phyloP scores from a whole-genome alignment of 768 basidiomycete genomes.

The Trametes elegans region DNA sequence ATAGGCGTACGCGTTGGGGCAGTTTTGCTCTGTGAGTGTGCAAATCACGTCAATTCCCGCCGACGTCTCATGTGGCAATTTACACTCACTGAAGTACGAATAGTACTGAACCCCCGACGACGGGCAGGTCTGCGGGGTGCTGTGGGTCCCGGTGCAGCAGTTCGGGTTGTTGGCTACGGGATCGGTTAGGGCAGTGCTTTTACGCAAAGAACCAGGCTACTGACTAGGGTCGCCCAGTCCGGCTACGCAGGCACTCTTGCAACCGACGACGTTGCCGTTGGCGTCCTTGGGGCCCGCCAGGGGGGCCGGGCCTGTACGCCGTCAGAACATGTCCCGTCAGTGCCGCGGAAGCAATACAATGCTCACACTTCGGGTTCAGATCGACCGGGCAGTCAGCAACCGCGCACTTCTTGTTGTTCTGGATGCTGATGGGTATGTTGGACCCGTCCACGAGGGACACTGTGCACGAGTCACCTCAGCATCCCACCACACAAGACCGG shows the following conservation, averaged over 20 bases:
- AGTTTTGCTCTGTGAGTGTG: constrained; percentile 35
- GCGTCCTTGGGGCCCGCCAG: constrained; percentile 36
- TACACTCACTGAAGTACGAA: constrained; percentile 44
- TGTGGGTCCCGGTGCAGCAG: constrained; percentile 60
- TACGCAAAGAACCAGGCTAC: no score
- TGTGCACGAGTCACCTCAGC: neutral
- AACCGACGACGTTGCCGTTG: constrained; percentile 38
- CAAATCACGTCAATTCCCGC: neutral
- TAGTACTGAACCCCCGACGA: constrained; percentile 42
- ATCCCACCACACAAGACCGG: neutral
- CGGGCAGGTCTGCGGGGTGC: constrained; percentile 56
- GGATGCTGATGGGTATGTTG: constrained; percentile 34
- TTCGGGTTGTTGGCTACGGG: constrained; percentile 50
- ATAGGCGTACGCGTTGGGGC: constrained; percentile 47
- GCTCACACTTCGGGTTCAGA: constrained; percentile 36
- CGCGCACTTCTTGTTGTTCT: constrained; percentile 32
- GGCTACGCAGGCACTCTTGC: constrained; percentile 43
- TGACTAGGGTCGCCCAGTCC: constrained; percentile 36
- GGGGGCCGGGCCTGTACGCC: constrained; percentile 29
- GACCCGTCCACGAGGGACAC: constrained; percentile 34
- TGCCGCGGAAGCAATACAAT: neutral
- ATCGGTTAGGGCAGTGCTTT: no score
- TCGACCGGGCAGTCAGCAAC: constrained; percentile 36
- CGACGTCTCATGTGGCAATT: neutral
- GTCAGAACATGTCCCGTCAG: neutral